Base-by-base conservation (phyloP, 1,284 basidiomycete genomes). In the Cutaneotrichosporon daszewskae region DNA sequence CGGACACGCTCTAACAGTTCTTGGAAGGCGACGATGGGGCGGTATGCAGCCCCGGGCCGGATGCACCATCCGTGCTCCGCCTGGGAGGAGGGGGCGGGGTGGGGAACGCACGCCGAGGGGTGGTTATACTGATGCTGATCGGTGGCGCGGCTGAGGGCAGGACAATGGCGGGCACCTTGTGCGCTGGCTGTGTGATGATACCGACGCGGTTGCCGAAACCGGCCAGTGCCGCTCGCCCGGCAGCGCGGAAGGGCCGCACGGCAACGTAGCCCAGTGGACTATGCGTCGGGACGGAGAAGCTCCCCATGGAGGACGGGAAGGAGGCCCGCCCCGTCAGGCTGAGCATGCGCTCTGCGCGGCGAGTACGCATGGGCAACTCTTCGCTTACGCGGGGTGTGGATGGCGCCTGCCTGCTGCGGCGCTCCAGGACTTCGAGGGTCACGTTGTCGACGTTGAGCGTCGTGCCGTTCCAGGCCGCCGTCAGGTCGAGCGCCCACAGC, bases 151-250 rank as follows among this genome's bases (percentile, higher is more conserved):
- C 7, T 31, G 13, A n/a, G 28, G 7, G 28, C 14, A 14, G 28
- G 5, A 11, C 8, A 31, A 31, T n/a, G n/a, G n/a, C n/a, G 13
- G 32, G 32, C 25, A 19, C 19, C 23, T 27, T 19, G 26, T 14
- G 26, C 14, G 19, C 23, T 13, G 40, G 40, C 48, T 66, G 70
- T 58, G 62, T 68, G 34, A 68, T 37, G 4, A 64, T 45, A 2
- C 66, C 66, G 29, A 69, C 41, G 16, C 58, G 51, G 52, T 69
- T 66, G 2, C 64, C 66, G 37, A 69, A 65, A 5, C 59, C 66
- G 3, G 54, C 62, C 4, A 67, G 45, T 14, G 58, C 22, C 3
- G 50, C 48, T 4, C 47, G 36, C 11, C 27, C 38, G 9, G 52
- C 40, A 5, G 37, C 35, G 13, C 47, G 22, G 35, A 62, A 32